Base-by-base conservation (phyloP, 1,284 basidiomycete species). In the Malassezia equina region DNA sequence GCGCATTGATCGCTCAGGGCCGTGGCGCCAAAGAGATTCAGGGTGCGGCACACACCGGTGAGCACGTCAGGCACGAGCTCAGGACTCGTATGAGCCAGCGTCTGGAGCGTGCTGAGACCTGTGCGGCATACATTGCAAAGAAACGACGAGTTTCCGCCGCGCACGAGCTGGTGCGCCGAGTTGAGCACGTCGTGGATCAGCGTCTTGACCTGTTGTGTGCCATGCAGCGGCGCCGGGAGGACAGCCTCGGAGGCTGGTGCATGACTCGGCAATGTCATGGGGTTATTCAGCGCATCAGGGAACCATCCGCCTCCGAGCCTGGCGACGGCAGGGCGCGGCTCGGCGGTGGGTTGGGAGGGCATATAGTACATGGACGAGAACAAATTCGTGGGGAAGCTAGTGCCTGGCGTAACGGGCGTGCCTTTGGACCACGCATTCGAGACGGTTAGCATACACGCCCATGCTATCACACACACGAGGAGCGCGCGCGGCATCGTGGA, bases 111-210 rank as follows among this genome's bases (percentile, higher is more conserved):
- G 60, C 82, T 80, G 15, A 88, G 78, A 2, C 78, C 76, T 7
- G 82, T 79, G 58, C 81, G 79, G 71, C 86, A 88, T 60, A 78
- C 78, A 5, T 80, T 79, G 68, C 85, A 88, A 19, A 62, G 67
- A 28, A 70, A 79, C 74, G 28, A 74, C 15, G 51, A 42, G 58
- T 27, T 77, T 66, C 28, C 31, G 33, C 64, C 60, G 48, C 62
- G 56, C 53, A 79, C 76, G 7, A 81, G 80, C 73, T 77, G 3
- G 79, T 79, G 6, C 84, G 24, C 49, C 7, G 41, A 21, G 21
- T 51, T 34, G 9, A 42, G 23, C 2, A 51, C n/a, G 40, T 51
- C 29, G 40, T 34, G n/a, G 6, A 51, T 23, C 39, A 51, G 29
- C 8, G 34, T 15, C 7, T 32, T 19, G 25, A 41, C 24, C 19